Base-by-base conservation (phyloP, 768 basidiomycete species). In the Amanita molliuscula region DNA sequence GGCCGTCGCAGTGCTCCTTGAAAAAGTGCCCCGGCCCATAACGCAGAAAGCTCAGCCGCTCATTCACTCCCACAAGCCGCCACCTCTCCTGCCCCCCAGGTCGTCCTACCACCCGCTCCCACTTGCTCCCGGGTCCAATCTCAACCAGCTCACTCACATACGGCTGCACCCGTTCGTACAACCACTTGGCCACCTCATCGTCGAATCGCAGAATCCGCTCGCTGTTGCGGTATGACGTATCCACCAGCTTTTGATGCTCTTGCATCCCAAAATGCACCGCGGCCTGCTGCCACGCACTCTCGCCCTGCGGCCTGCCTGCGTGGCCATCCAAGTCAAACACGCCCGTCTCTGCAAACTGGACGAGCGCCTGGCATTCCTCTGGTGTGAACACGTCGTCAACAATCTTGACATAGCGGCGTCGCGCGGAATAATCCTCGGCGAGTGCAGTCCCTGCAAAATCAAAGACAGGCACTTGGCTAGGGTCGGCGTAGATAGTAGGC, bases 21-120 rank as follows among this genome's bases (percentile, higher is more conserved):
- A 74, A 75, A 53, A 65, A 74, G 44, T 73, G 61, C 0, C 73
- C 72, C 16, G 65, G 63, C 0, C 70, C 70, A 36, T 75, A 76
- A 25, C 62, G 60, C 16, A 76, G 55, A 56, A 72, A 76, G 47
- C 68, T 71, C 10, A 75, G 62, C 2, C 73, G 66, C 36, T 71
- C 67, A 49, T 75, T 72, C 8, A 75, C 42, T 3, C 73, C 67
- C 44, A 65, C 55, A 28, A 73, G 59, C 34, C 59, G 62, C 67
- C 69, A 75, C 1, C 53, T 62, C 6, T 63, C 61, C 8, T 56
- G 48, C 37, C 48, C 55, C 2, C 58, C 60, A 3, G 53, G 15
- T 15, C 44, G 51, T 6, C 64, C 67, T 2, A 66, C 55, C 2
- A 73, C 61, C 1, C 55, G 47, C 23, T 61, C 59, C 67, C 72